Evolutionary conservation across 2,329 filamentous ascomycete genomes (phyloP).

Genomic region (Ophiostoma quercus): DNA sequence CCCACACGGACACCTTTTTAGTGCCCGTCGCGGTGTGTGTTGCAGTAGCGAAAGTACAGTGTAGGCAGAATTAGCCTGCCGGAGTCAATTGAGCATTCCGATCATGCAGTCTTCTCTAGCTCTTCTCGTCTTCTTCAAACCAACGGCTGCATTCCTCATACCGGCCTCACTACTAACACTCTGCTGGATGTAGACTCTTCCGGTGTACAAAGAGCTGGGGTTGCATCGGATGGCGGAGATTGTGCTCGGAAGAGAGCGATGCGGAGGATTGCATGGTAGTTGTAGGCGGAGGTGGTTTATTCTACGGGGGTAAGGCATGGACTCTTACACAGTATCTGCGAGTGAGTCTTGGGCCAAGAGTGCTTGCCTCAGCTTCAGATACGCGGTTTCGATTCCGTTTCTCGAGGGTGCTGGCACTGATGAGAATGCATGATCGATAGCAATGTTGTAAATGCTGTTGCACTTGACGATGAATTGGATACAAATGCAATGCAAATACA

Average conservation of each 20-base stretch:
- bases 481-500: not conserved
- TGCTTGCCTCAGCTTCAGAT: not conserved
- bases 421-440: not conserved
- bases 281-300: not conserved
- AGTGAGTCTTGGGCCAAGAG: not conserved
- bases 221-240: not conserved
- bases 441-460: not conserved
- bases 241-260: conserved; percentile 6
- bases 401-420: not conserved
- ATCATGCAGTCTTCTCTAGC: not conserved
- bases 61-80: not conserved
- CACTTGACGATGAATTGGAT: not conserved
- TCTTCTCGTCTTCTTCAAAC: not conserved
- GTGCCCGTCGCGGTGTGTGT: not conserved
- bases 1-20: not conserved
- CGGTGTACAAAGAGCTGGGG: not conserved
- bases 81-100: not conserved
- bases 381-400: not conserved
- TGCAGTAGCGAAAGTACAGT: not conserved
- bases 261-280: not conserved
- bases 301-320: not conserved
- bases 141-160: not conserved
- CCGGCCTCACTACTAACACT: not conserved
- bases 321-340: not conserved
- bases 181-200: not conserved